Conservation (phyloP, 257 asterid genomes). For the Petrea volubilis region DNA sequence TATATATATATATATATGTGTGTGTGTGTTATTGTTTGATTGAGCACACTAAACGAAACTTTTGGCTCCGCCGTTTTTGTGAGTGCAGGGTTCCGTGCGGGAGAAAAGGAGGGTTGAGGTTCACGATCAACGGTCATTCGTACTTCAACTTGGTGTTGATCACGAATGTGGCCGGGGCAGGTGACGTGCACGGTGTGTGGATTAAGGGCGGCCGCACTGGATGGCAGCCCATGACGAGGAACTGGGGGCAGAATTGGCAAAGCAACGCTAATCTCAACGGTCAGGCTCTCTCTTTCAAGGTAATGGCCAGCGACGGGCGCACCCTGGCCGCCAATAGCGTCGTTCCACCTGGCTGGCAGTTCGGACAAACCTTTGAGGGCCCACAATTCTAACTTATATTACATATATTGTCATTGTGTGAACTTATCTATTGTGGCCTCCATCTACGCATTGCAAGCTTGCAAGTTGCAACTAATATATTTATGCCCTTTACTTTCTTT, state of each 20-base stretch:
- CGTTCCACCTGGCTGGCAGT: conserved; percentile 48
- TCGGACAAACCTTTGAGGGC: conserved; percentile 64
- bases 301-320: conserved; percentile 52
- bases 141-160: conserved; percentile 51
- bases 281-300: conserved; percentile 50
- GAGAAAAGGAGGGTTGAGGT: conserved; percentile 57
- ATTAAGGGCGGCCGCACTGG: conserved; percentile 47
- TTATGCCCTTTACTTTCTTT: background rate
- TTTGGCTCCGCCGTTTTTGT: too few species aligned
- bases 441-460: too few species aligned
- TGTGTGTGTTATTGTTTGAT: too few species aligned
- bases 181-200: conserved; percentile 48
- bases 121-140: conserved; percentile 56
- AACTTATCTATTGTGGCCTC: background rate
- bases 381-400: conserved; percentile 29
- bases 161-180: conserved; percentile 63
- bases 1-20: too few species aligned
- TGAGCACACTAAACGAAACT: too few species aligned
- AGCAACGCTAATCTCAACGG: conserved; percentile 40
- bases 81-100: conserved; percentile 42
- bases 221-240: conserved; percentile 53
- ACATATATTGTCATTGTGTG: background rate
- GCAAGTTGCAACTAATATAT: background rate
- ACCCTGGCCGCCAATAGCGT: conserved; percentile 34
- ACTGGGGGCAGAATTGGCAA: conserved; percentile 75